A percentile compares a stretch with the other conserved stretches of the same genome.
Conservation (phyloP, 176 grass and related monocot genomes). For the sorghum (Sorghum bicolor) region Sorghum_bicolor_NCBIv3 NC_012873.2:67974001-67974500, state of each 20-base stretch:
- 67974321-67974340: constrained; percentile 96
- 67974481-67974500: background rate
- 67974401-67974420: background rate
- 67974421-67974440: background rate
- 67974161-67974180: constrained; percentile 14
- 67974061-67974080: constrained; percentile 80
- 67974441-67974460: constrained; percentile 12
- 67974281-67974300: constrained; percentile 87
- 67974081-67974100: constrained; percentile 78
- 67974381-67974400: background rate
- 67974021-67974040: constrained; percentile 77
- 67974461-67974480: background rate
- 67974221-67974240: constrained; percentile 19
- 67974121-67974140: constrained; percentile 61
- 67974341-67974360: constrained; percentile 69
- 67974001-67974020: constrained; percentile 87
- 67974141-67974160: constrained; percentile 56
- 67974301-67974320: constrained; percentile 71
- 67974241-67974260: constrained; percentile 83
- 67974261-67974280: constrained; percentile 78
- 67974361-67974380: background rate
- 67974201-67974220: background rate
- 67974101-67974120: constrained; percentile 55
- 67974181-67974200: background rate
- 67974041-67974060: constrained; percentile 94